Evolutionary conservation across 352 stramenopile genomes (phyloP), one percentile per base, ranked within the genome.

Genomic region (Phytophthora sojae): DNA sequence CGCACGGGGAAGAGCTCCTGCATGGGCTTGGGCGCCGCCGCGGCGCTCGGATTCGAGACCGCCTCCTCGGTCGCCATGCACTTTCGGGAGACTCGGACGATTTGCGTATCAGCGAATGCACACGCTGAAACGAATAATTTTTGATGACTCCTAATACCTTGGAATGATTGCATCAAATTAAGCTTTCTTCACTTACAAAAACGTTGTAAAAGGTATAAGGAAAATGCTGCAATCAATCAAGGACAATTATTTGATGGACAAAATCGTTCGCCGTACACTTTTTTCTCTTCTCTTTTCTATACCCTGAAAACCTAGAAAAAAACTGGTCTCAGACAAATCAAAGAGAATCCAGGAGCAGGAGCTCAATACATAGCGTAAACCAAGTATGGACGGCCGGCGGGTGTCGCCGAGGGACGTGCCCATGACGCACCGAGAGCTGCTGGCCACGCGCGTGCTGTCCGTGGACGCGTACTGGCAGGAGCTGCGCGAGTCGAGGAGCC

Each of bases 391-490:
- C 19, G 17, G 45, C 42, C 57, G 25, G 56, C 54, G 0, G n/a
- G 14, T 8, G 44, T 19, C 17, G 39, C 39, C 39, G 39, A 54
- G 32, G 5, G 11, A 35, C 17, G 3, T 39, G 15, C 58, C 61
- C 37, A 53, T 65, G 39, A 53, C 26, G n/a, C 51, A 64, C 25
- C 52, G 37, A 11, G 58, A 73, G 54, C 39, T 67, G 19, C 17
- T 70, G 8, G 49, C 69, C 8, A 77, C 35, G 44, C 69, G 64
- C 47, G 69, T 73, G 39, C 37, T 76, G 50, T 65, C 69, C 9
- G 64, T 77, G 23, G 59, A 77, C 32, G 64, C 53, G 15, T 77
- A 70, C 26, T 64, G 59, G 35, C 47, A 70, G 15, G 69, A 77
- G 29, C 14, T 69, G 14, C 54, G 59, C 2, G 69, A 64, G 19